Base-by-base conservation (phyloP, 1,284 basidiomycete genomes). In the Stereum hirsutum region DNA sequence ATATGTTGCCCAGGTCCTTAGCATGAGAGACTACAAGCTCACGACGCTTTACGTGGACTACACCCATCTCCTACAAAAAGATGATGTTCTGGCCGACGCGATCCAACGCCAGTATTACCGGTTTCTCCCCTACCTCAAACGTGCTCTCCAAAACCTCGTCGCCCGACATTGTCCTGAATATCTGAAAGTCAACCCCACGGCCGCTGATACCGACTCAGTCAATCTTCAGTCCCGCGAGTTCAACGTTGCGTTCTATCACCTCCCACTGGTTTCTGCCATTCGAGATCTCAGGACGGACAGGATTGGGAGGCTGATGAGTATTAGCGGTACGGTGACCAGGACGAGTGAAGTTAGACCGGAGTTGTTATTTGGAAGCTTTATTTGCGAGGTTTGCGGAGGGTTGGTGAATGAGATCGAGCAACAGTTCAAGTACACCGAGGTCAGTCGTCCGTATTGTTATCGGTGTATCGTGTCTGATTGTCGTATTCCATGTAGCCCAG, bases 371-470 rank as follows among this genome's bases (percentile, higher is more conserved):
- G 96, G 94, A 15, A 94, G 89, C 43, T 99, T 98, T 61, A 81
- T 86, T 38, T 99, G 96, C 57, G 84, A 89, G 58, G 74, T 85
- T 34, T 99, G 96, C 62, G 76, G 79, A 42, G 88, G 86, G 30
- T 69, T 85, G 6, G 84, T 97, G n/a, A 79, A 87, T 46, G 94
- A 98, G 54, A 85, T 99, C 42, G 96, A 99, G 60, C 96, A 99
- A 60, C 96, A 99, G 60, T 99, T 99, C 77, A 98, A 97, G 62
- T 99, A 98, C 62, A 99, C 96, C 19, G 96, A 99, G 70, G 90
- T 90, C 45, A 41, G 62, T 50, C 36, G 28, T 31, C 28, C 17
- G 15, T 27, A 7, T 43, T n/a, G n/a, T n/a, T n/a, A 12, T 41
- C 15, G 10, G 12, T 30, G 10, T 23, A 31, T 31, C 3, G 6